Conservation (phyloP, 1,284 basidiomycete species). For the Fomitopsis schrenkii region DNA sequence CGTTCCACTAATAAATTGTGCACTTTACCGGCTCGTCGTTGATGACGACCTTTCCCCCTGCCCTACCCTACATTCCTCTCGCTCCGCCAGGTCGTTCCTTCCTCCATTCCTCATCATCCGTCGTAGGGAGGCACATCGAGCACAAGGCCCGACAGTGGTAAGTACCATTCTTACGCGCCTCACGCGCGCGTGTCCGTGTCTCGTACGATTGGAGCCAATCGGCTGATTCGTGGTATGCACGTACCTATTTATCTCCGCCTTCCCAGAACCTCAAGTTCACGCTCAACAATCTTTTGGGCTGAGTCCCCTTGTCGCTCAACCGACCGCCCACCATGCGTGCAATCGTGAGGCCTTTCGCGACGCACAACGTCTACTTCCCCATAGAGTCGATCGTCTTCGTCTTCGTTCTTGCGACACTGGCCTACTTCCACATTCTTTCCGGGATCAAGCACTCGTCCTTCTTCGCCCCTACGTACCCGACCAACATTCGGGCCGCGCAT, state of each 20-base stretch:
- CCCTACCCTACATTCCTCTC: not conserved
- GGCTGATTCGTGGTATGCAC: not conserved
- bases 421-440: constrained; percentile 88
- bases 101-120: not conserved
- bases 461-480: constrained; percentile 48
- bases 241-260: constrained; percentile 1
- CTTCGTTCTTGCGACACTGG: constrained; percentile 83
- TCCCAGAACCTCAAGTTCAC: not conserved
- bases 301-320: not conserved
- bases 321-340: constrained; percentile 41
- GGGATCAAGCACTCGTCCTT: constrained; percentile 79
- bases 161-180: not conserved
- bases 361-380: constrained; percentile 61
- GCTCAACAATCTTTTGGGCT: not conserved
- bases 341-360: constrained; percentile 55
- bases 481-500: constrained; percentile 49
- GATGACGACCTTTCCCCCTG: not conserved
- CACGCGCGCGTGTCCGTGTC: constrained; percentile 1
- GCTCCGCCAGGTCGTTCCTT: not conserved
- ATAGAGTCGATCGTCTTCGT: constrained; percentile 88
- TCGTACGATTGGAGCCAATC: constrained; percentile 1
- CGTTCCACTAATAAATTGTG: not conserved
- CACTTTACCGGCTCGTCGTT: not conserved
- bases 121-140: not conserved
- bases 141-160: not conserved